Conservation (phyloP, 805 yeast genomes). For the Saturnispora saitoi region DNA sequence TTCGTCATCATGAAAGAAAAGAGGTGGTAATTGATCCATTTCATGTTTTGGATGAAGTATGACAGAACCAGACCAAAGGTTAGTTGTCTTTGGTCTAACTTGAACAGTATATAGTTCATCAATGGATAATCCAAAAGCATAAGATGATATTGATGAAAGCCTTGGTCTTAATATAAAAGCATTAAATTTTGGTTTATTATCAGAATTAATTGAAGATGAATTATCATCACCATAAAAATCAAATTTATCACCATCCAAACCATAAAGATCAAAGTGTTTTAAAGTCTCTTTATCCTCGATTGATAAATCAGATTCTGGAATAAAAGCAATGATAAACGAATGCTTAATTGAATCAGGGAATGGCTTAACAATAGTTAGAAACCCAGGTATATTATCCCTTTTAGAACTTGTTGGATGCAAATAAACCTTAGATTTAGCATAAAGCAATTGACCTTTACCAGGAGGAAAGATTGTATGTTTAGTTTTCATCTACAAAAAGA, state of each 20-base stretch:
- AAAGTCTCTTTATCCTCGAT: slow-evolving; percentile 23
- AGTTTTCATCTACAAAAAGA: not conserved
- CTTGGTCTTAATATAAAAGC: slow-evolving; percentile 45
- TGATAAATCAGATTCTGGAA: slow-evolving; percentile 44
- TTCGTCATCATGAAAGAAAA: slow-evolving; percentile 90
- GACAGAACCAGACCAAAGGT: slow-evolving; percentile 90
- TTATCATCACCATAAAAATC: slow-evolving; percentile 14
- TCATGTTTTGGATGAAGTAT: slow-evolving; percentile 60
- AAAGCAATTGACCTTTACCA: slow-evolving; percentile 40
- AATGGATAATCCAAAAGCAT: slow-evolving; percentile 59
- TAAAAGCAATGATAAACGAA: slow-evolving; percentile 58
- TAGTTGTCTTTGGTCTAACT: slow-evolving; percentile 72
- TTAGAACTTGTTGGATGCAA: slow-evolving; percentile 73
- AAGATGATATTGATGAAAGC: slow-evolving; percentile 44
- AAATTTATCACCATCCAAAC: slow-evolving; percentile 30
- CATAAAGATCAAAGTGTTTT: slow-evolving; percentile 32
- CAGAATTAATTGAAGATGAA: not conserved
- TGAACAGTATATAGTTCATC: slow-evolving; percentile 68
- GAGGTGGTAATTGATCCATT: slow-evolving; percentile 59
- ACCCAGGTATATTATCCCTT: slow-evolving; percentile 75
- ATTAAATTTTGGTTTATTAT: slow-evolving; percentile 20
- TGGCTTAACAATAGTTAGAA: slow-evolving; percentile 54
- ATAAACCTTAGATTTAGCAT: slow-evolving; percentile 62
- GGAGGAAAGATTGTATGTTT: slow-evolving; percentile 18
- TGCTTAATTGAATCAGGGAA: slow-evolving; percentile 37